A percentile compares a stretch with the other conserved stretches of the same genome.
Evolutionary conservation across 1,284 basidiomycete genomes (phyloP).

Genomic region (Malassezia pachydermatis): DNA sequence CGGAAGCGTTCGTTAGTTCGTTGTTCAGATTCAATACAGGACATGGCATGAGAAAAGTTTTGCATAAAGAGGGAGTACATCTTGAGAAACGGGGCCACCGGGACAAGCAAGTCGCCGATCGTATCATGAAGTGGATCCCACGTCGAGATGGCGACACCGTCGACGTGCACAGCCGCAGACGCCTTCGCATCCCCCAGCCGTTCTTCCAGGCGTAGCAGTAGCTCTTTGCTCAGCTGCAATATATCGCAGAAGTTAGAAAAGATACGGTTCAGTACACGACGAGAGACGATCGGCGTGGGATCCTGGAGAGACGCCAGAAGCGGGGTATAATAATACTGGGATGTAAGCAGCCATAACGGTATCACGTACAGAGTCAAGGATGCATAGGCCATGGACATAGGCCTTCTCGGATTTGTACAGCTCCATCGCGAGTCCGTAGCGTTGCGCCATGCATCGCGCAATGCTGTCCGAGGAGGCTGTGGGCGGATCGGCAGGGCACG

Average conservation of each 20-base stretch:
- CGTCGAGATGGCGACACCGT: background rate
- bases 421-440: conserved; percentile 27
- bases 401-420: conserved; percentile 39
- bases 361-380: conserved; percentile 25
- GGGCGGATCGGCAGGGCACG: too few relatives aligned
- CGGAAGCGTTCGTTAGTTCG: conserved; percentile 35
- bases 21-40: conserved; percentile 39
- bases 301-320: conserved; percentile 58
- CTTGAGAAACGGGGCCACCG: conserved; percentile 46
- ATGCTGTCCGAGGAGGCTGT: background rate
- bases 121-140: conserved; percentile 35
- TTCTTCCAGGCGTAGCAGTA: conserved; percentile 56
- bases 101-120: conserved; percentile 42
- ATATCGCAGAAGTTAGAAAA: conserved; percentile 87
- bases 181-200: conserved; percentile 51
- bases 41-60: conserved; percentile 42
- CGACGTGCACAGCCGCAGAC: conserved; percentile 52
- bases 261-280: conserved; percentile 61
- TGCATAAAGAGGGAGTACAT: conserved; percentile 47
- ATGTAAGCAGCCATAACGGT: conserved; percentile 8
- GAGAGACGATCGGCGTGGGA: conserved; percentile 59
- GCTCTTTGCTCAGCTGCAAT: conserved; percentile 73
- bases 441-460: conserved; percentile 16
- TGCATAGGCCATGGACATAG: conserved; percentile 33
- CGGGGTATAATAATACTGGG: conserved; percentile 33